Evolutionary conservation across 805 yeast genomes (phyloP).

Genomic region (Torulaspora indica): DNA sequence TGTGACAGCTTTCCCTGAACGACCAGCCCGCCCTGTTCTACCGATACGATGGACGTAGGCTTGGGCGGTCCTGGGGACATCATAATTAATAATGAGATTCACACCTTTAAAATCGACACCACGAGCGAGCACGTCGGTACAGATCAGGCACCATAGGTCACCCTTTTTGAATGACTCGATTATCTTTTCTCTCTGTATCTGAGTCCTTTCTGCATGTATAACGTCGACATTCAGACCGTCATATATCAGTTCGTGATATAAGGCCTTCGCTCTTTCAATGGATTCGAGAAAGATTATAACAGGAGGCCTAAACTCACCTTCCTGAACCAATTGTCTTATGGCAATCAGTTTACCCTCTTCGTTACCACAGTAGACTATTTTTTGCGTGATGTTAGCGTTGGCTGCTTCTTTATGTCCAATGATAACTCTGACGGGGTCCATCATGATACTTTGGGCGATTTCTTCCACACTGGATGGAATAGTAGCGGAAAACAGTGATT

Average conservation of each 20-base stretch:
- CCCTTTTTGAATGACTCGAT: constrained; percentile 84
- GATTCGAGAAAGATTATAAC: constrained; percentile 88
- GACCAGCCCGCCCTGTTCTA: constrained; percentile 96
- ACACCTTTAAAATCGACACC: constrained; percentile 98
- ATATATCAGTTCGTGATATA: constrained; percentile 86
- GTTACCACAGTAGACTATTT: constrained; percentile 77
- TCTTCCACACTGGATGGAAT: constrained; percentile 91
- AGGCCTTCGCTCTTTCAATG: constrained; percentile 88
- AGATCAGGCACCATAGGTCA: constrained; percentile 90
- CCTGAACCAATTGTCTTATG: constrained; percentile 77
- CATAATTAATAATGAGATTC: constrained; percentile 90
- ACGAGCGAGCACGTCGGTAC: constrained; percentile 93
- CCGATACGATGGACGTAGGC: constrained; percentile 97
- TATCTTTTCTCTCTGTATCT: constrained; percentile 76
- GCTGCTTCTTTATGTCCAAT: constrained; percentile 96
- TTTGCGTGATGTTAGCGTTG: constrained; percentile 73
- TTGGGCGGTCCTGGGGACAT: constrained; percentile 90
- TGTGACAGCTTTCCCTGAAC: constrained; percentile 81
- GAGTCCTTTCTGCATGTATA: constrained; percentile 91
- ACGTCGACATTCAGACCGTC: constrained; percentile 92
- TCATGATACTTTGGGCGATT: constrained; percentile 78
- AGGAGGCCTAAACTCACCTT: constrained; percentile 88
- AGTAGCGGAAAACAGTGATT: constrained; percentile 90
- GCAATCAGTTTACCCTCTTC: constrained; percentile 96
- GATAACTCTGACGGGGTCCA: constrained; percentile 75